phyloP scores from a whole-genome alignment of 495 filamentous ascomycete species.

The Filosporella fistucella region DNA sequence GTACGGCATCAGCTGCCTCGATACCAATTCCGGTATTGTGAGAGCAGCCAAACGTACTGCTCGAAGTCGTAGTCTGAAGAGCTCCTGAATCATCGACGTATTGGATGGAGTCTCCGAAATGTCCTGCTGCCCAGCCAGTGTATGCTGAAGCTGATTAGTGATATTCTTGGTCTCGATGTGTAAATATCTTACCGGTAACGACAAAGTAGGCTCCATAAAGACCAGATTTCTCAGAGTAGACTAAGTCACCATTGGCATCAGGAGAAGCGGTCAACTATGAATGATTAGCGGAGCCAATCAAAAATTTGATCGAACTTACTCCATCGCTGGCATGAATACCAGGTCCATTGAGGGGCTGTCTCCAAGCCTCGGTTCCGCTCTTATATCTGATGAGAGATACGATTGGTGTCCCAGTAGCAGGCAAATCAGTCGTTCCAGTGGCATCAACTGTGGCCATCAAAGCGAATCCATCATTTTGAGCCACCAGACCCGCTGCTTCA shows the following conservation, averaged over 20 bases:
- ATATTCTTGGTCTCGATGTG: background rate
- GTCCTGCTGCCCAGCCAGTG: conserved; percentile 40
- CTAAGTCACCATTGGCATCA: conserved; percentile 51
- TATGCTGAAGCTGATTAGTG: conserved; percentile 30
- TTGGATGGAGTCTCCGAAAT: conserved; percentile 50
- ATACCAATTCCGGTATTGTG: conserved; percentile 57
- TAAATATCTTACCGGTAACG: conserved; percentile 29
- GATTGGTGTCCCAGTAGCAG: conserved; percentile 39
- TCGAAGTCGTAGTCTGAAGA: conserved; percentile 36
- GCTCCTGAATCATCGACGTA: conserved; percentile 42
- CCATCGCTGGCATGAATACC: conserved; percentile 38
- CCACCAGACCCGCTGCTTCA: conserved; percentile 51
- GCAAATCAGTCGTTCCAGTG: conserved; percentile 38
- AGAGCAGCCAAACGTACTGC: conserved; percentile 49
- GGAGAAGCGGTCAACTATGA: conserved; percentile 34
- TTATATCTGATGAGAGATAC: conserved; percentile 43
- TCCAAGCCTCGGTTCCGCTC: conserved; percentile 42
- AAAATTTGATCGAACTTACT: conserved; percentile 4
- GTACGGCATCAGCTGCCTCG: conserved; percentile 43
- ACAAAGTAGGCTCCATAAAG: conserved; percentile 53
- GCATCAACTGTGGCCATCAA: conserved; percentile 45
- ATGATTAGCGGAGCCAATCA: background rate
- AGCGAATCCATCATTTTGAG: conserved; percentile 52
- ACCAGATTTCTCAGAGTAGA: conserved; percentile 43
- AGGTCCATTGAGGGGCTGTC: conserved; percentile 46